A percentile compares a stretch with the other conserved stretches of the same genome.
Conservation (phyloP, 306 rosid species). For the Sindora glabra region DNA sequence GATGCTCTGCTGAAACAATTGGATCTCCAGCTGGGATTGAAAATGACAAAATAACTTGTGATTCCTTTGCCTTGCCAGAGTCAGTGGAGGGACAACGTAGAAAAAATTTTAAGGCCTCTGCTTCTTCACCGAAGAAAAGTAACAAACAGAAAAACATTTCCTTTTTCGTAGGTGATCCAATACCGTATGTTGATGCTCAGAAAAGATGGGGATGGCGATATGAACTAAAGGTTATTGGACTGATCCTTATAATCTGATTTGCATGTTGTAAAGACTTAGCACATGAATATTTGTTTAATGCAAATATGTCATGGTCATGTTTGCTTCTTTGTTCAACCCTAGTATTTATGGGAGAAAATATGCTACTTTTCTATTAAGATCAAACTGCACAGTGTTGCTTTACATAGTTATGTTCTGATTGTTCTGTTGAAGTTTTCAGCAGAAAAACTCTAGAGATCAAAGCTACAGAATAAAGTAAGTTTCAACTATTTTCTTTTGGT, state of each 20-base stretch:
- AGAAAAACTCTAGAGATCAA: slow-evolving; percentile 27
- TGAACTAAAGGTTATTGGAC: slow-evolving; percentile 60
- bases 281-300: neutral
- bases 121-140: slow-evolving; percentile 9
- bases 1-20: slow-evolving; percentile 18
- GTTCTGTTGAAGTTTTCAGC: slow-evolving; percentile 48
- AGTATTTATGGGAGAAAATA: neutral
- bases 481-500: neutral
- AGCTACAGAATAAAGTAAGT: slow-evolving; percentile 51
- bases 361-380: neutral
- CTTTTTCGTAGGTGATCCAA: slow-evolving; percentile 72
- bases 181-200: slow-evolving; percentile 72
- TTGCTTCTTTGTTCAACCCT: neutral
- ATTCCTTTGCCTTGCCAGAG: slow-evolving; percentile 23
- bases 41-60: slow-evolving; percentile 20
- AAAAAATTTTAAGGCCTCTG: slow-evolving; percentile 25
- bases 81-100: slow-evolving; percentile 26
- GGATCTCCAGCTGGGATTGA: slow-evolving; percentile 24
- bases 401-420: slow-evolving; percentile 7
- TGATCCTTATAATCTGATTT: slow-evolving; percentile 4
- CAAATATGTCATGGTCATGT: neutral
- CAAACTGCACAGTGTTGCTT: neutral
- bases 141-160: slow-evolving; percentile 1
- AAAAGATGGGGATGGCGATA: slow-evolving; percentile 94
- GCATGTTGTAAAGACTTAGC: neutral